Conservation (phyloP, 331 rosid species). For the Pyrus hybrid region DNA sequence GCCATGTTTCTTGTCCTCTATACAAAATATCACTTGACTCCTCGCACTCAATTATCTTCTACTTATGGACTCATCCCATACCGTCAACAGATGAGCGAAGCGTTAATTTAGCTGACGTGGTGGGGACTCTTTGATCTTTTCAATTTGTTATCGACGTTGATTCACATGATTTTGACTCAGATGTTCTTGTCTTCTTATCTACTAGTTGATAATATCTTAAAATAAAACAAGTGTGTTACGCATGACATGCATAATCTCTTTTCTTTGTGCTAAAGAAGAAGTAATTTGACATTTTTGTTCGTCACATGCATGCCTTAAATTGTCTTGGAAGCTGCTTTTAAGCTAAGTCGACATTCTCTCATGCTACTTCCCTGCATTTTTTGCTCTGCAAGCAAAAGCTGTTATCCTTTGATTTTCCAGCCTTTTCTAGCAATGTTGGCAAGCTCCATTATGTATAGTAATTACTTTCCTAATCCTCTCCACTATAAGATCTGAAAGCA, state of each 20-base stretch:
- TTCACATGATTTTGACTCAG: not conserved
- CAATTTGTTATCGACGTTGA: not conserved
- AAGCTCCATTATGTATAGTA: not conserved
- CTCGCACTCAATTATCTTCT: not conserved
- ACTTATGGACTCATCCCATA: not conserved
- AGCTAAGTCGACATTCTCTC: not conserved
- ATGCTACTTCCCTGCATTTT: not conserved
- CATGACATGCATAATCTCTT: not conserved
- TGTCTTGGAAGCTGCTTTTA: conserved; percentile 5
- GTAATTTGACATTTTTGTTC: not conserved
- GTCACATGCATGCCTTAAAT: conserved; percentile 15
- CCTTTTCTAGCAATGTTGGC: not conserved
- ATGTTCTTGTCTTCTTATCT: not conserved
- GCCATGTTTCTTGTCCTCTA: no score
- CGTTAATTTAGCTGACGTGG: not conserved
- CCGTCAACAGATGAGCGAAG: not conserved
- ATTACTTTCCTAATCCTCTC: not conserved
- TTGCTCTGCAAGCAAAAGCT: conserved; percentile 14
- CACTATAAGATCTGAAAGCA: not conserved
- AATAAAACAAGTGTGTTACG: not conserved
- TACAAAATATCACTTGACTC: no score
- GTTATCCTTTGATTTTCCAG: conserved; percentile 11
- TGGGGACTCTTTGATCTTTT: not conserved
- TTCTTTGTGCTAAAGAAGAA: no score
- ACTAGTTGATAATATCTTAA: not conserved